A percentile compares a stretch with the other conserved stretches of the same genome.
Conservation (phyloP, 2,329 filamentous ascomycete genomes). For the Fusarium fujikuroi region DNA sequence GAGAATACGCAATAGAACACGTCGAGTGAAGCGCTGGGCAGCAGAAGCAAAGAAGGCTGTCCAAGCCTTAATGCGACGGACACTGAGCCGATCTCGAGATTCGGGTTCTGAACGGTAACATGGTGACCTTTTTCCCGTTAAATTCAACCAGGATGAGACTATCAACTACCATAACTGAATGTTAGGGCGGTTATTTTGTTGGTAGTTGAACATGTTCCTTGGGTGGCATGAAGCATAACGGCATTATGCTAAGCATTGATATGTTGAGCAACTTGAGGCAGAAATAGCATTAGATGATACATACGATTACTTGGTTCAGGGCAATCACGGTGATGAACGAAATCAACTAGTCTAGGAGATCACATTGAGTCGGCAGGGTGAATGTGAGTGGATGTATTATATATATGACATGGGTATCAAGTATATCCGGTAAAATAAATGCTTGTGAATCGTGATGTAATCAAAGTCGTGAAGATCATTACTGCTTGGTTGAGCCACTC, state of each 20-base stretch:
- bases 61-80: slow-evolving; percentile 48
- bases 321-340: not conserved
- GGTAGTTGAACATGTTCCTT: not conserved
- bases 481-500: slow-evolving; percentile 45
- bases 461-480: slow-evolving; percentile 12
- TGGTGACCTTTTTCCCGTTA: not conserved
- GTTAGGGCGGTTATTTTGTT: not conserved
- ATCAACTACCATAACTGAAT: not conserved
- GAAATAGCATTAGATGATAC: not conserved
- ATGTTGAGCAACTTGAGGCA: slow-evolving; percentile 23
- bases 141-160: not conserved
- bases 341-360: not conserved
- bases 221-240: not conserved
- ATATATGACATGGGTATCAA: slow-evolving; percentile 32
- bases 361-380: not conserved
- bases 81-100: slow-evolving; percentile 47
- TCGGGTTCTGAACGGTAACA: slow-evolving; percentile 15
- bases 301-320: not conserved
- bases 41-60: slow-evolving; percentile 48
- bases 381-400: not conserved
- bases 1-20: slow-evolving; percentile 34
- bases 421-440: not conserved
- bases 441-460: not conserved
- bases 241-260: not conserved
- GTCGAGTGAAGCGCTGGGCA: slow-evolving; percentile 50